Conservation (phyloP, 2,329 filamentous ascomycete genomes). For the Penicillium corylophilum region DNA sequence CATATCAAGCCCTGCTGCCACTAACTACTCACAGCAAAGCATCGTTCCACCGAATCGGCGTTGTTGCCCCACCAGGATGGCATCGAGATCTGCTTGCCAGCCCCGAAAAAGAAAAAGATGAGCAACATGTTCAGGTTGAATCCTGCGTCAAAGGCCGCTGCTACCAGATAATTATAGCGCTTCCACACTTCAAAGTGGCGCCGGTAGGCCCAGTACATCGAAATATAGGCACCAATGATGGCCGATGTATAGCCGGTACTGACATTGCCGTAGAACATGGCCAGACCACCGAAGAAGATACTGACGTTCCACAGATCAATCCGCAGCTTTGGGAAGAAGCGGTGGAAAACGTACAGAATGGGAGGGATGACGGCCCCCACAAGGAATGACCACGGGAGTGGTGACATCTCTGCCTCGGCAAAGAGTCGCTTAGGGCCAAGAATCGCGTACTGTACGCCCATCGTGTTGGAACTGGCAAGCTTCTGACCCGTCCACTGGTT, state of each 20-base stretch:
- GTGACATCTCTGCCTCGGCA: constrained; percentile 26
- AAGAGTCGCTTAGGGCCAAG: constrained; percentile 44
- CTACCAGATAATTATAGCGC: constrained; percentile 61
- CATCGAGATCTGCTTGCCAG: constrained; percentile 58
- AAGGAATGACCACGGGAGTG: constrained; percentile 34
- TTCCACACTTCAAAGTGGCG: constrained; percentile 59
- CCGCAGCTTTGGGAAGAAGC: constrained; percentile 53
- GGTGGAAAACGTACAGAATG: constrained; percentile 52
- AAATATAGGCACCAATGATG: constrained; percentile 60
- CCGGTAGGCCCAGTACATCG: constrained; percentile 60
- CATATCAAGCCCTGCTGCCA: background rate
- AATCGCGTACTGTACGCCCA: constrained; percentile 61
- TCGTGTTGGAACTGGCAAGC: constrained; percentile 53
- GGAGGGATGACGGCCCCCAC: constrained; percentile 31
- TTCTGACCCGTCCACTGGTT: constrained; percentile 63
- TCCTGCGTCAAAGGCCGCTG: constrained; percentile 61
- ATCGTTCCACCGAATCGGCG: constrained; percentile 54
- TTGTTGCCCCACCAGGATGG: constrained; percentile 66
- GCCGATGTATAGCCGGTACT: constrained; percentile 59
- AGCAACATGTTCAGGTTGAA: constrained; percentile 63
- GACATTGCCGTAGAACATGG: constrained; percentile 61
- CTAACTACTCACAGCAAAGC: constrained; percentile 51
- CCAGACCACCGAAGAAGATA: constrained; percentile 59
- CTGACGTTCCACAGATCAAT: constrained; percentile 62
- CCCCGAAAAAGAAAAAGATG: constrained; percentile 61